A percentile compares a stretch with the other conserved stretches of the same genome.
Conservation (phyloP, 352 stramenopile genomes). For the Phytophthora pistaciae region DNA sequence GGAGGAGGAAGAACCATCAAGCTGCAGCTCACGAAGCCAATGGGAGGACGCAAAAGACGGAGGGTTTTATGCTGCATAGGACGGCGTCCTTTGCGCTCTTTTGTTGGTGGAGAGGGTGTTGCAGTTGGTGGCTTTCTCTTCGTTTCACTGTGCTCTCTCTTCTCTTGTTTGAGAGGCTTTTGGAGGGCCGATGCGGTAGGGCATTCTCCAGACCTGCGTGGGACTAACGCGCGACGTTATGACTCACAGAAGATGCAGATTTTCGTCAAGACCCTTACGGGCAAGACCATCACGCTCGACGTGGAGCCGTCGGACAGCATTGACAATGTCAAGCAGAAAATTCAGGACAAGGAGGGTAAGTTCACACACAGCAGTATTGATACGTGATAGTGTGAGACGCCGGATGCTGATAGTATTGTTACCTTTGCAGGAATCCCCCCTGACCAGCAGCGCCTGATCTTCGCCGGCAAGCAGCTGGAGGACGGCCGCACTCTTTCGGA, state of each 20-base stretch:
- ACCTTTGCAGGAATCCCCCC: conserved; percentile 93
- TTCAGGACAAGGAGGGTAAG: conserved; percentile 99
- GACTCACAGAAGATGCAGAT: conserved; percentile 92
- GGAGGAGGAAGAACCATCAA: neutral
- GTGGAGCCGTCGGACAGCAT: conserved; percentile 99
- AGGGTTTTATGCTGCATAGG: neutral
- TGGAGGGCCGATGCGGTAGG: conserved; percentile 19
- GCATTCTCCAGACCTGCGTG: neutral
- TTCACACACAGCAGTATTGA: too few species aligned
- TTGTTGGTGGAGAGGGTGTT: neutral
- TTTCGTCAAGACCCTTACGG: conserved; percentile 96
- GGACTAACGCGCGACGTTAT: conserved; percentile 31
- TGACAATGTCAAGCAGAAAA: conserved; percentile 99
- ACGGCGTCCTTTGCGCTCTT: neutral
- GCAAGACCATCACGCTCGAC: conserved; percentile 99
- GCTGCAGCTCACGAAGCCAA: neutral
- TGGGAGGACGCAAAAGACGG: neutral
- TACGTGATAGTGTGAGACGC: too few species aligned
- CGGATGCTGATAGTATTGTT: neutral
- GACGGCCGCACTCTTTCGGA: conserved; percentile 94
- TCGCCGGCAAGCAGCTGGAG: conserved; percentile 99
- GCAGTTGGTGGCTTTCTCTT: neutral
- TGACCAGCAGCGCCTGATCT: conserved; percentile 99
- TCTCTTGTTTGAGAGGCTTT: neutral
- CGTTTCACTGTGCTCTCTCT: neutral